phyloP scores from a whole-genome alignment of 2,329 filamentous ascomycete genomes.

The Monilinia vaccinii-corymbosi region DNA sequence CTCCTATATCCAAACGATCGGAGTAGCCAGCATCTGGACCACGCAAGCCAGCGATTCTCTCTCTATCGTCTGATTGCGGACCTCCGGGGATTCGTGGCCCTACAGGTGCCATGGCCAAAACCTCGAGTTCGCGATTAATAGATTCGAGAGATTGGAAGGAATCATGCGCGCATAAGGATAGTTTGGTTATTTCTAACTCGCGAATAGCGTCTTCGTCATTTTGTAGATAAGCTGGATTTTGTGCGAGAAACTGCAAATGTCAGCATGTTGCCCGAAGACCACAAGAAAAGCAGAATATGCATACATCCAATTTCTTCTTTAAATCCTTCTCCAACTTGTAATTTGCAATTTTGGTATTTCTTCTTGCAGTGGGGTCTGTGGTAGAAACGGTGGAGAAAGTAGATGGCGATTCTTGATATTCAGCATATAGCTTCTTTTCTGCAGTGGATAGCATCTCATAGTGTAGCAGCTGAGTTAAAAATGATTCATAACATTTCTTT shows the following conservation, averaged over 20 bases:
- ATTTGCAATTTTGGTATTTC: constrained; percentile 77
- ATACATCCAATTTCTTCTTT: constrained; percentile 69
- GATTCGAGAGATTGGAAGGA: constrained; percentile 83
- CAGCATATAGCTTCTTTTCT: constrained; percentile 61
- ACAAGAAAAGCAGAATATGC: constrained; percentile 27
- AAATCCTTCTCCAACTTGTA: constrained; percentile 81
- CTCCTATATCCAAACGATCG: constrained; percentile 63
- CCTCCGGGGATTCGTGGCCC: constrained; percentile 36
- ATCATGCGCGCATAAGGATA: constrained; percentile 66
- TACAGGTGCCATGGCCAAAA: constrained; percentile 65
- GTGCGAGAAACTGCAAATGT: constrained; percentile 43
- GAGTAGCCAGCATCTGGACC: constrained; percentile 45
- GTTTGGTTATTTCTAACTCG: constrained; percentile 65
- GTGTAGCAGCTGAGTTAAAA: constrained; percentile 65
- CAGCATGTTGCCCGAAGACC: constrained; percentile 11
- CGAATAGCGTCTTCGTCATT: constrained; percentile 81
- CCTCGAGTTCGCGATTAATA: constrained; percentile 72
- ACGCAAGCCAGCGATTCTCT: constrained; percentile 32
- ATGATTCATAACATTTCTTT: constrained; percentile 66
- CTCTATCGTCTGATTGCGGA: constrained; percentile 37
- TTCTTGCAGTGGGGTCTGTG: constrained; percentile 54
- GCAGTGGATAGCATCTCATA: constrained; percentile 62
- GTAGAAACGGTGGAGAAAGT: constrained; percentile 63
- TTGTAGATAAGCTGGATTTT: constrained; percentile 50
- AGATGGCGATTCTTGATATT: constrained; percentile 63